phyloP scores from a whole-genome alignment of 495 filamentous ascomycete species.

The Aspergillus cavernicola region DNA sequence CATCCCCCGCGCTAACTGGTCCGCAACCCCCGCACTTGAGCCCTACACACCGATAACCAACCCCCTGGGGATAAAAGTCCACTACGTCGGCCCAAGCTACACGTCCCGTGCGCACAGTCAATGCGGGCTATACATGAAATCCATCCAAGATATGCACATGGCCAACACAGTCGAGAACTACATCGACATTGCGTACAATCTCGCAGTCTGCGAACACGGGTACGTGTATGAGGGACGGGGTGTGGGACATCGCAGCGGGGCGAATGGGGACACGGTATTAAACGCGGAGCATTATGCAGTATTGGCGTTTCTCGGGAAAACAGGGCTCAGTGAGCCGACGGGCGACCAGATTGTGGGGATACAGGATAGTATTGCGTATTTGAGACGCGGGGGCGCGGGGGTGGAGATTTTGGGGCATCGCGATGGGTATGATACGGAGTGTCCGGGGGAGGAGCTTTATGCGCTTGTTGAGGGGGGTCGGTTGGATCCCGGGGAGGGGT shows the following conservation, averaged over 20 bases:
- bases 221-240: constrained; percentile 8
- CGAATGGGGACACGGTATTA: neutral
- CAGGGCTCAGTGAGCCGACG: neutral
- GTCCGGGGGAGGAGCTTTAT: neutral
- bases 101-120: neutral
- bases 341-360: neutral
- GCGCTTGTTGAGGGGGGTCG: neutral
- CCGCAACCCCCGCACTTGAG: neutral
- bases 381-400: neutral
- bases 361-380: constrained; percentile 3
- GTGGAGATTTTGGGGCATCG: neutral
- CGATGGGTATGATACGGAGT: constrained; percentile 1
- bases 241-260: neutral
- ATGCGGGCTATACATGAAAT: constrained; percentile 4
- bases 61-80: neutral
- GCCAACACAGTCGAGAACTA: neutral
- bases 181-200: constrained; percentile 4
- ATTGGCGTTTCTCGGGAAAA: neutral
- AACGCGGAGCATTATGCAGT: constrained; percentile 5
- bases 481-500: neutral
- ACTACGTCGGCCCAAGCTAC: neutral
- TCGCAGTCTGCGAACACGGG: constrained; percentile 3
- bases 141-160: neutral
- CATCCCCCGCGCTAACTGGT: constrained; percentile 1
- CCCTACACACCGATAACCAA: neutral